phyloP scores from a whole-genome alignment of 768 basidiomycete species.

The Suillus alpinus region DNA sequence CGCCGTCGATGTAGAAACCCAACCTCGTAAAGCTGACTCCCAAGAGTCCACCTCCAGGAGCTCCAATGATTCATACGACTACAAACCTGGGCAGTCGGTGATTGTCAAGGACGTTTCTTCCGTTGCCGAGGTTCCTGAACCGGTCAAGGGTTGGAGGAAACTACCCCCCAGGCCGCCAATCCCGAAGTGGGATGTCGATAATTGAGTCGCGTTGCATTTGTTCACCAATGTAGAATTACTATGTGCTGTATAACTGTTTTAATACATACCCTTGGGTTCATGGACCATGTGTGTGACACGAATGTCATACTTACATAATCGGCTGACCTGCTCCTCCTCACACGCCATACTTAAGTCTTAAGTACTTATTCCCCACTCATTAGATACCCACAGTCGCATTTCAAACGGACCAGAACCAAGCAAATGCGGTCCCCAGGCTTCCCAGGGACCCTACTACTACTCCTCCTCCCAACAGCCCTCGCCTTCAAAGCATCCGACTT shows the following conservation, averaged over 20 bases:
- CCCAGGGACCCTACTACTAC: constrained; percentile 16
- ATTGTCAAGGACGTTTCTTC: not conserved
- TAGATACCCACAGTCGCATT: not conserved
- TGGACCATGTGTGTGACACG: not conserved
- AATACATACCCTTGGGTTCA: no score
- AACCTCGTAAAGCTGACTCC: not conserved
- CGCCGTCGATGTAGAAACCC: not conserved
- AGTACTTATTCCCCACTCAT: not conserved
- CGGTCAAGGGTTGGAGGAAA: constrained; percentile 18
- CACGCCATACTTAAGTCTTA: not conserved
- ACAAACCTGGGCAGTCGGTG: not conserved
- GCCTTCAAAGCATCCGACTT: constrained; percentile 84
- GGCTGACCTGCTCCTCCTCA: not conserved
- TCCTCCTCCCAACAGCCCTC: constrained; percentile 28
- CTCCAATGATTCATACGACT: not conserved
- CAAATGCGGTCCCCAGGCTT: not conserved
- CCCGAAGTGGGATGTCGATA: constrained; percentile 26
- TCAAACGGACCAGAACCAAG: not conserved
- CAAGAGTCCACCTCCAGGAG: not conserved
- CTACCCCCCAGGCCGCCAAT: constrained; percentile 30
- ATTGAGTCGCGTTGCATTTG: not conserved
- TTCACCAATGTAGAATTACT: not conserved
- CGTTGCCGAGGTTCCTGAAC: not conserved
- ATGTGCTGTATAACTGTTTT: not conserved
- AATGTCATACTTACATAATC: not conserved